Evolutionary conservation across 306 rosid genomes (phyloP).

Genomic region (Sicyos baderoa): DNA sequence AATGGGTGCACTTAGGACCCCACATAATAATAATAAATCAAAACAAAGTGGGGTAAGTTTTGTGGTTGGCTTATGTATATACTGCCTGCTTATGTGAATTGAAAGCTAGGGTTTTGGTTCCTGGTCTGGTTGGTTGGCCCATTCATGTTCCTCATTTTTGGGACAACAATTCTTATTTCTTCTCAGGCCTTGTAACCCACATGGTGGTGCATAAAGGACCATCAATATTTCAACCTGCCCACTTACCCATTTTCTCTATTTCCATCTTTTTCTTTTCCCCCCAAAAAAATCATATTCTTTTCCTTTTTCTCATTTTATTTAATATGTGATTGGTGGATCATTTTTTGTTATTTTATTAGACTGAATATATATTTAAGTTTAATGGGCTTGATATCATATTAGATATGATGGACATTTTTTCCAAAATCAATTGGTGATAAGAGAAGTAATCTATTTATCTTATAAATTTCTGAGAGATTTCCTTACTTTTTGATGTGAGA

Average conservation of each 20-base stretch:
- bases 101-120: conserved; percentile 16
- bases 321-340: neutral
- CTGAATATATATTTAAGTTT: too few relatives aligned
- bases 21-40: conserved; percentile 1
- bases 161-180: conserved; percentile 16
- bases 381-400: too few relatives aligned
- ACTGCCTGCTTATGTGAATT: conserved; percentile 12
- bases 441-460: too few relatives aligned
- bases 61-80: conserved; percentile 4
- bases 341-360: too few relatives aligned
- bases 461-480: too few relatives aligned
- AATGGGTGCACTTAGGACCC: conserved; percentile 17
- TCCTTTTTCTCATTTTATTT: neutral
- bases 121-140: conserved; percentile 18
- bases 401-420: too few relatives aligned
- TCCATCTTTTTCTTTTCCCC: neutral
- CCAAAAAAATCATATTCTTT: neutral
- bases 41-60: conserved; percentile 8
- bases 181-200: conserved; percentile 20
- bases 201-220: conserved; percentile 23
- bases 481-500: too few relatives aligned
- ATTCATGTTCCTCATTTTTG: conserved; percentile 18
- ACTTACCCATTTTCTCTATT: neutral
- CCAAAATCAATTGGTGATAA: too few relatives aligned
- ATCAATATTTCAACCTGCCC: conserved; percentile 13